Conservation (phyloP, 1,139 yeast species). For the Hemisphaericaspora subhashii region DNA sequence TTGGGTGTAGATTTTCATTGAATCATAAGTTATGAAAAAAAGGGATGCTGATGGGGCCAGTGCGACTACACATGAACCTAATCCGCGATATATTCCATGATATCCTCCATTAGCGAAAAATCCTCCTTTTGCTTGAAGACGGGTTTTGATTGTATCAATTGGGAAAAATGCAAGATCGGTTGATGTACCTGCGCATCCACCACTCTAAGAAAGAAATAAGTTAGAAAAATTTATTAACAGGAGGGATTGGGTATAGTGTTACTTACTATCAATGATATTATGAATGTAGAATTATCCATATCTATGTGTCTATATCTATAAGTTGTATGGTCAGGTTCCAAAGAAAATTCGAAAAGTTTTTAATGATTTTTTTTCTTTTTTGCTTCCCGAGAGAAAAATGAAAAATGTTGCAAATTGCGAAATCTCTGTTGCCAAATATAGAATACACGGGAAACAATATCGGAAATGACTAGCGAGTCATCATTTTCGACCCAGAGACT, state of each 20-base stretch:
- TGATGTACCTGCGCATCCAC: constrained; percentile 95
- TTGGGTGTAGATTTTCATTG: constrained; percentile 56
- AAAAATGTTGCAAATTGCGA: too few species aligned
- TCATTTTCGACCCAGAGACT: neutral
- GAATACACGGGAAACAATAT: neutral
- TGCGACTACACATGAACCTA: constrained; percentile 92
- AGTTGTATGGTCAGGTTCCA: too few species aligned
- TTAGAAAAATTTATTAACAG: too few species aligned
- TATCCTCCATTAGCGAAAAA: constrained; percentile 92
- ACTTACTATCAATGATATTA: constrained; percentile 13
- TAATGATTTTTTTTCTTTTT: neutral
- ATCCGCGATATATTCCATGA: constrained; percentile 84
- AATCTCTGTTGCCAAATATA: too few species aligned
- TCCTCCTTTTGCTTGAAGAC: constrained; percentile 94
- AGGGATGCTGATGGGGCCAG: constrained; percentile 93
- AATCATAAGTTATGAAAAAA: constrained; percentile 87
- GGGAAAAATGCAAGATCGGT: constrained; percentile 96
- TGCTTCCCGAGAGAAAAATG: too few species aligned
- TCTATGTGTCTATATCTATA: neutral
- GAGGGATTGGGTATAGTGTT: neutral
- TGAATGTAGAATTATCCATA: constrained; percentile 10
- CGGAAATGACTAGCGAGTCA: constrained; percentile 4
- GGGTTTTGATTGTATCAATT: constrained; percentile 89
- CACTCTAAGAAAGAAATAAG: constrained; percentile 48
- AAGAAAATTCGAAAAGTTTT: neutral